Evolutionary conservation across 2,329 filamentous ascomycete species (phyloP).

Genomic region (Aspergillus sp.): DNA sequence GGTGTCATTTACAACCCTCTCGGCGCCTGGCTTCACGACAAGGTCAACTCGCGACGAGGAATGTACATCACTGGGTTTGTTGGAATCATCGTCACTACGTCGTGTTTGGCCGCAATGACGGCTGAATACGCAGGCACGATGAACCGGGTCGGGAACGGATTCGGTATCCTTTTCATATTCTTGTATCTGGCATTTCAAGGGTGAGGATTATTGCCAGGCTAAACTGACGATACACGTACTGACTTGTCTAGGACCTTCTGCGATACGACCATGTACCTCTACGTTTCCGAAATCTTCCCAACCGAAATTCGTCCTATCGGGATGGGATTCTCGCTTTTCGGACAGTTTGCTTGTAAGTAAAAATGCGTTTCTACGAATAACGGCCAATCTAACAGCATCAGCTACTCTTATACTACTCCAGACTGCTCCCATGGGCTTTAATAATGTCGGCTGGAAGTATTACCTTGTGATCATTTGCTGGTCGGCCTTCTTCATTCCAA

Average conservation of each 20-base stretch:
- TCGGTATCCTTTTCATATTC: constrained; percentile 37
- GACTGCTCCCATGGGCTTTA: constrained; percentile 39
- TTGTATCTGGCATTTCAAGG: constrained; percentile 45
- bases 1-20: constrained; percentile 35
- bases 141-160: constrained; percentile 34
- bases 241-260: constrained; percentile 32
- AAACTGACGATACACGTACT: background rate
- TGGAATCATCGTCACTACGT: constrained; percentile 35
- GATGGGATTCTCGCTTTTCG: constrained; percentile 46
- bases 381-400: constrained; percentile 2
- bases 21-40: constrained; percentile 31
- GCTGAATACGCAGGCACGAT: constrained; percentile 32
- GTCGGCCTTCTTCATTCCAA: constrained; percentile 36
- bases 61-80: constrained; percentile 38
- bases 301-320: constrained; percentile 46
- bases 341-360: constrained; percentile 37
- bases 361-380: background rate
- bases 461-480: constrained; percentile 43
- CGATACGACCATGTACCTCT: constrained; percentile 42
- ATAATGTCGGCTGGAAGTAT: constrained; percentile 43
- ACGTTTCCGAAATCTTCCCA: constrained; percentile 41
- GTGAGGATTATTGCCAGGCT: constrained; percentile 11
- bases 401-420: constrained; percentile 44
- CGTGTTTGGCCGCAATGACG: constrained; percentile 33
- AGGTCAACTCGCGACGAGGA: constrained; percentile 30